Conservation (phyloP, 75 land plant species). For the Cupressus sempervirens region DNA sequence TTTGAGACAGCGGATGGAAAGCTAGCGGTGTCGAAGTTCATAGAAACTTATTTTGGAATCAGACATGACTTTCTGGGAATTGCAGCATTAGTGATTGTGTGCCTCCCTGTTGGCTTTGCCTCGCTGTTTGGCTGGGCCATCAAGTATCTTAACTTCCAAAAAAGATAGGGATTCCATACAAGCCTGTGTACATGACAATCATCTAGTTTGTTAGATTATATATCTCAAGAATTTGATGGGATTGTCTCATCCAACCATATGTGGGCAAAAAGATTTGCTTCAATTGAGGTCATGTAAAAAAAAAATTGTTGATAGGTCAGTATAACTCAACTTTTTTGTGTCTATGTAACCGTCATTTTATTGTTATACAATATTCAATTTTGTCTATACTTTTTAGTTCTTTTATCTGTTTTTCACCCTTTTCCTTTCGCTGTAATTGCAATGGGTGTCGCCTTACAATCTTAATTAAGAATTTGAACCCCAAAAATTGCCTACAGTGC, state of each 20-base stretch:
- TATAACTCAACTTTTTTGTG: too few relatives aligned
- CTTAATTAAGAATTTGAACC: too few relatives aligned
- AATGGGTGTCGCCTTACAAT: too few relatives aligned
- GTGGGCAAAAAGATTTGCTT: neutral
- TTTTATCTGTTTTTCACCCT: too few relatives aligned
- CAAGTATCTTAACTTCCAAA: slow-evolving; percentile 53
- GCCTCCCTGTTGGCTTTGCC: slow-evolving; percentile 28
- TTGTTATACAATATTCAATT: too few relatives aligned
- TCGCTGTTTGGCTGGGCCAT: slow-evolving; percentile 37
- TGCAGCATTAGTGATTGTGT: slow-evolving; percentile 20
- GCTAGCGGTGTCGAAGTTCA: slow-evolving; percentile 15
- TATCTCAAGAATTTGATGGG: neutral
- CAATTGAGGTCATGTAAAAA: neutral
- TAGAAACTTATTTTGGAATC: slow-evolving; percentile 23
- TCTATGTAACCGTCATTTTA: too few relatives aligned
- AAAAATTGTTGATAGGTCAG: too few relatives aligned
- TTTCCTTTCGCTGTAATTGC: too few relatives aligned
- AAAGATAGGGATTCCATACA: slow-evolving; percentile 13
- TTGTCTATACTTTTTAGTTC: too few relatives aligned
- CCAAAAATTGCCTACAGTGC: too few relatives aligned
- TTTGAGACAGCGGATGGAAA: slow-evolving; percentile 13
- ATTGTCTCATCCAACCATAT: neutral
- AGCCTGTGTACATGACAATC: neutral
- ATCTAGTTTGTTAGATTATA: neutral
- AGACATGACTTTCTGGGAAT: slow-evolving; percentile 26